Evolutionary conservation across 306 rosid species (phyloP).

Genomic region (Vicia villosa): DNA sequence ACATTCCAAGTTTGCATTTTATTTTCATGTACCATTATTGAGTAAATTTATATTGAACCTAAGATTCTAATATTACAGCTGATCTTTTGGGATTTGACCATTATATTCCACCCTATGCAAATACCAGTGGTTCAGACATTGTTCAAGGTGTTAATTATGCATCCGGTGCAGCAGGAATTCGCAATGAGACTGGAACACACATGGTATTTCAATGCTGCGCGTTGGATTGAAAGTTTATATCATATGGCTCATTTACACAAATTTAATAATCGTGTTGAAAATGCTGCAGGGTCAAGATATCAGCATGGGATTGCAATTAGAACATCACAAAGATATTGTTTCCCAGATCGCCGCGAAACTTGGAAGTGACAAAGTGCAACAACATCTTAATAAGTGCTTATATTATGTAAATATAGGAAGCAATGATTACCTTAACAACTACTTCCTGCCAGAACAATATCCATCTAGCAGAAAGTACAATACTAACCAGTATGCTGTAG

Average conservation of each 20-base stretch:
- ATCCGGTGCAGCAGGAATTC: constrained; percentile 69
- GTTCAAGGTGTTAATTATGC: constrained; percentile 71
- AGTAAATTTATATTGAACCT: neutral
- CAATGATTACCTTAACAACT: constrained; percentile 74
- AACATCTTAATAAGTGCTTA: constrained; percentile 55
- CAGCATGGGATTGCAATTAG: constrained; percentile 42
- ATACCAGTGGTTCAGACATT: constrained; percentile 28
- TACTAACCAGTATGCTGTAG: constrained; percentile 34
- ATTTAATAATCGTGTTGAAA: neutral
- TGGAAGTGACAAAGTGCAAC: constrained; percentile 7
- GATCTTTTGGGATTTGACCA: constrained; percentile 37
- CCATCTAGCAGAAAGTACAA: neutral
- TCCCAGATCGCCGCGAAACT: constrained; percentile 29
- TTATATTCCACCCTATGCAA: constrained; percentile 56
- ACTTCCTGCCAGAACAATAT: constrained; percentile 45
- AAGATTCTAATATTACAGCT: constrained; percentile 9
- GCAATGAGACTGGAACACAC: constrained; percentile 44
- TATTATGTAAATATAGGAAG: constrained; percentile 58
- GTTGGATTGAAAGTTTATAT: too few species aligned
- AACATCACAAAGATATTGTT: constrained; percentile 43
- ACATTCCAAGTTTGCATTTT: neutral
- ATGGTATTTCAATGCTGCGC: neutral
- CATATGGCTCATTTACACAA: too few species aligned
- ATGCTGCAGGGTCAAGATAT: constrained; percentile 52
- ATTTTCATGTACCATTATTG: neutral